Conservation (phyloP, 75 land plant species). For the Sequoia sempervirens region DNA sequence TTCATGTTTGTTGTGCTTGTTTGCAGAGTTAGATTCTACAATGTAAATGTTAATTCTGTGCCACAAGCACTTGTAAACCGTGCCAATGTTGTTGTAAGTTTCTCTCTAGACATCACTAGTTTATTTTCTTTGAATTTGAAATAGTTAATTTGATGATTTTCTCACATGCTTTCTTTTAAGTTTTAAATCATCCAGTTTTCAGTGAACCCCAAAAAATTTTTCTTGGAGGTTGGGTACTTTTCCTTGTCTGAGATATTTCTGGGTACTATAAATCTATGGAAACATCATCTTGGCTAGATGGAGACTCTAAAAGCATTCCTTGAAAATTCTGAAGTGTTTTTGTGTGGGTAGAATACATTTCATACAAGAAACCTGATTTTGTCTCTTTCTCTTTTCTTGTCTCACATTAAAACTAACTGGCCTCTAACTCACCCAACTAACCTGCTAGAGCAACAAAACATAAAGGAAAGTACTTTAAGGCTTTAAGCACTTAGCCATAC, state of each 20-base stretch:
- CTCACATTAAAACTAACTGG: neutral
- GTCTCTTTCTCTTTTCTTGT: neutral
- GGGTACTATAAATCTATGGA: neutral
- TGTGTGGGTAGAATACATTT: neutral
- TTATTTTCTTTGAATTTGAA: neutral
- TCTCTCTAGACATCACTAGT: neutral
- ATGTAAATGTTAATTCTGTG: constrained; percentile 78
- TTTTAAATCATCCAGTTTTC: neutral
- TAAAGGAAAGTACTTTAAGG: neutral
- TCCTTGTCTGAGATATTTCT: neutral
- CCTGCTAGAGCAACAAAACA: neutral
- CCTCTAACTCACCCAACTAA: neutral
- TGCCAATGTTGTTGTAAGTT: constrained; percentile 69
- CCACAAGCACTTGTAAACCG: constrained; percentile 68
- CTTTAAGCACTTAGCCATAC: neutral
- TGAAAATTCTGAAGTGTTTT: neutral
- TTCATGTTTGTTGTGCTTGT: constrained; percentile 3
- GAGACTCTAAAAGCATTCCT: neutral
- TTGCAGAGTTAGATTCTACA: constrained; percentile 63
- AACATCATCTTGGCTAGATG: neutral
- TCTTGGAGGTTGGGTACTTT: neutral
- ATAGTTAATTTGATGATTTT: neutral
- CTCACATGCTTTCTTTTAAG: neutral
- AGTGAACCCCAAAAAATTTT: neutral
- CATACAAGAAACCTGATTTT: neutral